Base-by-base conservation (phyloP, 441 rosid genomes). In the Gossypium schwendimanii region DNA sequence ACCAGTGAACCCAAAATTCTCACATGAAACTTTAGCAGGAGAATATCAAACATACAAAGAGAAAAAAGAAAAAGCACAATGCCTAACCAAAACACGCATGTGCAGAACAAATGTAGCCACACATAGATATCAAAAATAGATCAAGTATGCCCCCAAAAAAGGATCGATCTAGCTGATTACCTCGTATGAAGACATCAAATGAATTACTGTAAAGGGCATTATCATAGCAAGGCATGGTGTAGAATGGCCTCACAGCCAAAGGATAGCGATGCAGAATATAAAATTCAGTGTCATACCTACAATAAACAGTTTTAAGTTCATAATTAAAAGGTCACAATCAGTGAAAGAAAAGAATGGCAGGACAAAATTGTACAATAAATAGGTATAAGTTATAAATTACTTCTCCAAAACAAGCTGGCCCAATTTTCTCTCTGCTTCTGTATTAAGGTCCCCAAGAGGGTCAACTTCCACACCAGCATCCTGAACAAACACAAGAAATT, bases 161-260 rank as follows among this genome's bases (percentile, higher is more conserved):
- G 17, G 15, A 23, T 17, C 55, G 26, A 31, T 33, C 59, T 10
- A 6, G 17, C 58, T 17, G 0, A 47, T 75, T 81, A 89, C 99
- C 98, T 89, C 94, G 82, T 73, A 94, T 85, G 69, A 94, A 94
- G 77, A 94, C 99, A 79, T 94, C 98, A 79, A 94, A 92, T 44
- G 96, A 94, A 82, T 92, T 92, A 61, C 96, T 92, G 84, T 91
- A 92, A 17, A 75, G 82, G 11, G 90, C 26, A 81, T 87, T 78
- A 75, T 91, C 98, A 12, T 80, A 81, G 79, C 96, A 92, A 36
- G 96, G 89, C 99, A 92, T 94, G 7, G 98, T 94, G 81, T 94
- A 92, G 82, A 92, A 94, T 52, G 97, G 98, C 79, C 97, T 88
- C 23, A 89, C 92, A 63, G 90, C 91, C 78, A 80, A 55, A 67